Evolutionary conservation across 768 basidiomycete species (phyloP).

Genomic region (Pisolithus sp.): DNA sequence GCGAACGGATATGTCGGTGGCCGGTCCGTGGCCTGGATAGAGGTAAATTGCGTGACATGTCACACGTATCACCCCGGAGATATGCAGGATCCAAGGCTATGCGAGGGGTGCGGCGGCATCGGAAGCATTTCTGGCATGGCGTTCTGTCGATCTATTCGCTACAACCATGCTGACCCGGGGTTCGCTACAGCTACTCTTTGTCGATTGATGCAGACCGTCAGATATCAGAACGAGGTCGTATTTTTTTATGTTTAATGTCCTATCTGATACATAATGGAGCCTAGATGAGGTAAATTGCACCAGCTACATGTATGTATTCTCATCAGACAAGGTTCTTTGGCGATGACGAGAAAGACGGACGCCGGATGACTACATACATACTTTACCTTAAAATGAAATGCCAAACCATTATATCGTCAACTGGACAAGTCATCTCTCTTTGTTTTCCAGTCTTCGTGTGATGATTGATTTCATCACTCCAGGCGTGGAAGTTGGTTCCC

Average conservation of each 20-base stretch:
- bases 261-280: background rate
- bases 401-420: background rate
- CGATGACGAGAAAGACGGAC: background rate
- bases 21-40: constrained; percentile 7
- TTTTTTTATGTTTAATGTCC: background rate
- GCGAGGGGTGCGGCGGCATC: constrained; percentile 15
- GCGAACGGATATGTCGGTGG: constrained; percentile 7
- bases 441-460: background rate
- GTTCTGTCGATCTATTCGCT: constrained; percentile 10
- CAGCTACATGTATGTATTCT: background rate
- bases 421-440: background rate
- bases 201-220: background rate
- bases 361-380: background rate
- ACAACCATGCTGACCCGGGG: too few species aligned
- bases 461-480: constrained; percentile 10
- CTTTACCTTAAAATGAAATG: constrained; percentile 1
- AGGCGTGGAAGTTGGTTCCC: constrained; percentile 11
- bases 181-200: too few species aligned
- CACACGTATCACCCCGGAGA: constrained; percentile 22
- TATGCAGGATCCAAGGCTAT: constrained; percentile 22
- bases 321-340: background rate
- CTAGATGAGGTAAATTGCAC: background rate
- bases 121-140: constrained; percentile 5
- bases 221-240: background rate
- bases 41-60: constrained; percentile 23